phyloP scores from a whole-genome alignment of 2,329 filamentous ascomycete species.

The Ophiostoma fasciatum region DNA sequence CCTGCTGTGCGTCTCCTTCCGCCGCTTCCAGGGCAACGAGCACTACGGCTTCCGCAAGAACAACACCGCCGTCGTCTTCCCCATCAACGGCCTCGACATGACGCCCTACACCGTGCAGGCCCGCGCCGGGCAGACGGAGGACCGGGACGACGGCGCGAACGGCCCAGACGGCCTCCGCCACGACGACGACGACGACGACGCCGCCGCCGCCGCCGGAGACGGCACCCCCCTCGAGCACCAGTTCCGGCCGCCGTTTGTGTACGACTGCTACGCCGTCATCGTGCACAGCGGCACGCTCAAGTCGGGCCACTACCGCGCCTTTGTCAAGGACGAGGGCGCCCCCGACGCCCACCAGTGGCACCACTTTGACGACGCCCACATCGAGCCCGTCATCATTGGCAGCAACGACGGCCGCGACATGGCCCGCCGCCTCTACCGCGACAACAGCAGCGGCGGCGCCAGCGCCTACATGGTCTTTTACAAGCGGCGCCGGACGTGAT shows the following conservation, averaged over 20 bases:
- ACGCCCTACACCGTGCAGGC: conserved; percentile 24
- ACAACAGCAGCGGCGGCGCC: conserved; percentile 7
- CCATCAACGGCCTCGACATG: conserved; percentile 52
- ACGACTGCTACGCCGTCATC: conserved; percentile 77
- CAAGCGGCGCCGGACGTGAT: conserved; percentile 5
- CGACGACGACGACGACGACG: conserved; percentile 12
- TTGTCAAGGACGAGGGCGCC: conserved; percentile 42
- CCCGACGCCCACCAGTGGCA: conserved; percentile 25
- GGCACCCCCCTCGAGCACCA: conserved; percentile 7
- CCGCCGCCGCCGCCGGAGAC: conserved; percentile 25
- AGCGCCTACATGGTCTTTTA: conserved; percentile 15
- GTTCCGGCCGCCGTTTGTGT: conserved; percentile 46
- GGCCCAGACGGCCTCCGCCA: background rate
- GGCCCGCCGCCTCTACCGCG: conserved; percentile 11
- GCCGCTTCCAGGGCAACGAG: conserved; percentile 33
- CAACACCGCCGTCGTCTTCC: conserved; percentile 58
- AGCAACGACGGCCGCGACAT: conserved; percentile 13
- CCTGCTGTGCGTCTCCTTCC: conserved; percentile 64
- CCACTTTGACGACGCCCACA: conserved; percentile 29
- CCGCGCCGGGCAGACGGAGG: conserved; percentile 1
- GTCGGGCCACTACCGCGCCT: conserved; percentile 67
- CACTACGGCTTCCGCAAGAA: conserved; percentile 40
- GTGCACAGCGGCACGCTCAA: conserved; percentile 57
- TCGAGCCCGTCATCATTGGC: conserved; percentile 12
- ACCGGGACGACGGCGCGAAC: conserved; percentile 1